Base-by-base conservation (phyloP, 139 green algal species). In the Chlamydomonas applanata region DNA sequence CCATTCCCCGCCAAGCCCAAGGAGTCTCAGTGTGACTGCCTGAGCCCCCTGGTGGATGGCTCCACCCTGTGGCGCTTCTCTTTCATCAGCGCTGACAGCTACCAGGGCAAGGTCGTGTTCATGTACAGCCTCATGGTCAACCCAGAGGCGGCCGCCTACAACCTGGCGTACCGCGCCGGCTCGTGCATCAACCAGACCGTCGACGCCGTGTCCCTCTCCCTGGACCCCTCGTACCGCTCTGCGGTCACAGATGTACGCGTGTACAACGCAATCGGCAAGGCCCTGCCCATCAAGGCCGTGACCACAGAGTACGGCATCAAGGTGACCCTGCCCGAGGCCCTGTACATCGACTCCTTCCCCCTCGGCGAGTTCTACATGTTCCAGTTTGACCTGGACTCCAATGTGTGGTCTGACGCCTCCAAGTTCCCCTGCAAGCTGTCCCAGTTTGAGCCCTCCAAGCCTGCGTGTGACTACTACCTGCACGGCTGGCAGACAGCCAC, bases 101-200 rank as follows among this genome's bases (percentile, higher is more conserved):
- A 20, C 60, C 19, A 49, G 11, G 40, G 40, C 40, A 57, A 25
- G 27, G 30, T 60, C 3, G 17, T 78, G 2, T 78, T 61, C 46
- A 27, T 72, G 24, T 78, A 65, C 61, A 61, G 57, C 11, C 61
- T 78, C 3, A 35, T 11, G 11, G 29, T 65, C 60, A 72, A 78
- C 72, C 45, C 40, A 14, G 71, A 56, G 24, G 46, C 44, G 27
- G 3, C 61, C 3, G 70, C 53, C n/a, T 78, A 78, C 46, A 25
- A 61, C 9, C n/a, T 78, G 29, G 54, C 60, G 4, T 78, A 78
- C 60, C 27, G 72, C 17, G 29, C 20, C 2, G 79, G 79, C 61
- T 71, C 70, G 52, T 84, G 79, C 63, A 74, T 74, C 40, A 78
- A 79, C 69, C 79, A 84, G 73, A 78, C 79, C 4, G 33, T 84